A percentile compares a stretch with the other conserved stretches of the same genome.
phyloP scores from a whole-genome alignment of 768 basidiomycete genomes.

The Calocera viscosa region DNA sequence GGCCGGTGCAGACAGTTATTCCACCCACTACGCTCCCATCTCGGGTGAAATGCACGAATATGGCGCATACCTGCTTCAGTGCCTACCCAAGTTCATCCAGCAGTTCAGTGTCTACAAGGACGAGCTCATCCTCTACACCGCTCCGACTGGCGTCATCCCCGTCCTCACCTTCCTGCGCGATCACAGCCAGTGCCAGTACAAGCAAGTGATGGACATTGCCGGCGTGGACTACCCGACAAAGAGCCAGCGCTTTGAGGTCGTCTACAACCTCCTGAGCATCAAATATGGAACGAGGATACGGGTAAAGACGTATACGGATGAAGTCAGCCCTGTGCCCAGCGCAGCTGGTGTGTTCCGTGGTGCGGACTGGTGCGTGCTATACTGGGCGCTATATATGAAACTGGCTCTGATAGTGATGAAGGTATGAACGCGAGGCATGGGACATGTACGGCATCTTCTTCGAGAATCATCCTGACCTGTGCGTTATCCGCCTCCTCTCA shows the following conservation, averaged over 20 bases:
- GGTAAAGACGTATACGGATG: constrained; percentile 94
- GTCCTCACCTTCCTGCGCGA: constrained; percentile 87
- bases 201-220: constrained; percentile 81
- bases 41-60: constrained; percentile 77
- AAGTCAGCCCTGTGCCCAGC: constrained; percentile 83
- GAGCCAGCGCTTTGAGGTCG: constrained; percentile 88
- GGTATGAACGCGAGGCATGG: constrained; percentile 98
- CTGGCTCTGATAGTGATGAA: constrained; percentile 23
- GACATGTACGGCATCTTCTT: constrained; percentile 97
- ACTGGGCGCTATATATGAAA: background rate
- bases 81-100: constrained; percentile 92
- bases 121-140: constrained; percentile 79
- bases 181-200: constrained; percentile 92
- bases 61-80: constrained; percentile 84
- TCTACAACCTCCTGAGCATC: constrained; percentile 85
- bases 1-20: constrained; percentile 76
- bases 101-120: constrained; percentile 96
- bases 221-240: constrained; percentile 92
- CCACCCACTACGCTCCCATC: constrained; percentile 55
- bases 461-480: constrained; percentile 91
- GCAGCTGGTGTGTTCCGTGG: constrained; percentile 66
- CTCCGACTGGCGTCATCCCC: constrained; percentile 69
- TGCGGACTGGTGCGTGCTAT: constrained; percentile 72
- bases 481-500: constrained; percentile 26
- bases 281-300: constrained; percentile 70